phyloP scores from a whole-genome alignment of 1,139 yeast genomes.

The Saccharomyces hybrid region DNA sequence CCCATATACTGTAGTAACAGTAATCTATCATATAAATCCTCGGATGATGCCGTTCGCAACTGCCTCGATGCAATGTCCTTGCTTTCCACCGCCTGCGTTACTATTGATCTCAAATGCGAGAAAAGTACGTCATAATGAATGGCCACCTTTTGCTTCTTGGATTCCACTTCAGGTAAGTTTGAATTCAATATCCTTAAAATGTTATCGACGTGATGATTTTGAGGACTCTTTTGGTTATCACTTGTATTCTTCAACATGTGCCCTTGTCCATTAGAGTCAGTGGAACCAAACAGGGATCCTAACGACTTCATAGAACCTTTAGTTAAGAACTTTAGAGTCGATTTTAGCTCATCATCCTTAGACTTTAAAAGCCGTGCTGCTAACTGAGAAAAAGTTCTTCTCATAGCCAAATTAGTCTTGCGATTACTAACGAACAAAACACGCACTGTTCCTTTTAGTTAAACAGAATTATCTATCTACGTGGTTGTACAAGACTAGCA shows the following conservation, averaged over 20 bases:
- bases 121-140: conserved; percentile 26
- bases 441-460: background rate
- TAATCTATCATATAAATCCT: conserved; percentile 17
- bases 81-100: conserved; percentile 15
- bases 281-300: conserved; percentile 9
- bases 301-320: conserved; percentile 11
- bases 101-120: conserved; percentile 21
- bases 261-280: background rate
- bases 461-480: background rate
- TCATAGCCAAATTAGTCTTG: conserved; percentile 7
- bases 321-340: conserved; percentile 23
- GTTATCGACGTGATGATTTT: conserved; percentile 16
- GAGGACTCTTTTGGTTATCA: conserved; percentile 2
- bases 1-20: conserved; percentile 18
- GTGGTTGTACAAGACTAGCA: background rate
- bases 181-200: conserved; percentile 25
- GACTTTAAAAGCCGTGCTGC: conserved; percentile 10
- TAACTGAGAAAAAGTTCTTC: conserved; percentile 16
- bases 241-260: conserved; percentile 9
- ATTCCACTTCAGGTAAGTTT: conserved; percentile 23
- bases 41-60: conserved; percentile 2
- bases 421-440: background rate
- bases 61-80: background rate
- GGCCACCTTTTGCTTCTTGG: conserved; percentile 17
- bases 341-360: conserved; percentile 18